Base-by-base conservation (phyloP, 2,329 filamentous ascomycete species). In the Boeremia exigua region DNA sequence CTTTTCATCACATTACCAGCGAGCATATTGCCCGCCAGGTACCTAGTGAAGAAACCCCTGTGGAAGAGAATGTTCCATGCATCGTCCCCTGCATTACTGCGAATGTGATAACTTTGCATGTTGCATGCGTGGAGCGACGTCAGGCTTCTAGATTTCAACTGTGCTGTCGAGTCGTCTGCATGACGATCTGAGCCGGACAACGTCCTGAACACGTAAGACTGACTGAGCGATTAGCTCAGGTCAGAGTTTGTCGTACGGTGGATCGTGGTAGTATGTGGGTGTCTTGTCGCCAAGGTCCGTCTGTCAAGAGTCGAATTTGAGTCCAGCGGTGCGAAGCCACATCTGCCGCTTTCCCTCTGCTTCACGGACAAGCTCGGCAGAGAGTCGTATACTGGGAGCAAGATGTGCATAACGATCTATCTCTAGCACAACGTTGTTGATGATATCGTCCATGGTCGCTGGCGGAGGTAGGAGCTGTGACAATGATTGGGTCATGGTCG, bases 341-440 rank as follows among this genome's bases (percentile, higher is more conserved):
- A 84, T 81, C 67, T 88, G 86, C 63, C 90, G 81, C 62, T 90
- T 84, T 65, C 87, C 84, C 72, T 80, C 90, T 7, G 91, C 90
- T 72, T 94, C 90, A 54, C 88, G 86, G 69, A 94, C 85, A 57
- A 94, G 92, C 69, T 94, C 90, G 19, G 88, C 87, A n/a, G 88
- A 88, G 45, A 94, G 79, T 62, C 83, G 85, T 29, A 94, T 79
- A 68, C 90, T 93, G 6, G 91, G 91, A 3, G 91, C 90, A 29
- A 95, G 79, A 62, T 88, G 84, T 0, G 88, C 85, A 71, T 92
- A 90, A 62, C 86, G 83, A 71, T 91, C 88, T 56, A 93, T 86
- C 69, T 94, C 91, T 56, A 86, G 79, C 40, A 93, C 85, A 42
- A 94, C 90, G 54, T 90, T 86, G 67, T 87, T 87, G 75, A 94